Evolutionary conservation across 176 grass and related monocot genomes (phyloP).

Genomic region (Pontederia crassipes): DNA sequence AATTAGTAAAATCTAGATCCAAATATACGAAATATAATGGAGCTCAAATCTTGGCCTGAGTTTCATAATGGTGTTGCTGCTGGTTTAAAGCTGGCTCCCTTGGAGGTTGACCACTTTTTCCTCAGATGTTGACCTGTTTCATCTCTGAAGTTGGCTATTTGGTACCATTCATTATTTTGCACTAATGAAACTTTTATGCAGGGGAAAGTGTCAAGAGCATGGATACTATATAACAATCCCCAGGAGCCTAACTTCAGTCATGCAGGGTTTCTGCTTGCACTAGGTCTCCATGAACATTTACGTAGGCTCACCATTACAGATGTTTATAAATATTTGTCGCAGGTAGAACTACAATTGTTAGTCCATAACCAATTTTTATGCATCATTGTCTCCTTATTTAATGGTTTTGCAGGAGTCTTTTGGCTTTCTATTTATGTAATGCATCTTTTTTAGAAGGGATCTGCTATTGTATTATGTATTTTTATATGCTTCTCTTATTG

Average conservation of each 20-base stretch:
- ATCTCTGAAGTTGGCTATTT: neutral
- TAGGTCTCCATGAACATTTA: constrained; percentile 89
- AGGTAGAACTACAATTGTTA: constrained; percentile 32
- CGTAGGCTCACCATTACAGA: constrained; percentile 69
- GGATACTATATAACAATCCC: constrained; percentile 96
- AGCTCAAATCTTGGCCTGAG: constrained; percentile 87
- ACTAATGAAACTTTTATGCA: constrained; percentile 27
- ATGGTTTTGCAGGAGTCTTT: neutral
- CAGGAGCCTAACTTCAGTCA: constrained; percentile 84
- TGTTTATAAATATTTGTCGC: constrained; percentile 76
- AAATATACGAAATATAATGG: constrained; percentile 65
- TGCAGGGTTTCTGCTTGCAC: constrained; percentile 86
- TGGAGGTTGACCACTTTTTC: constrained; percentile 45
- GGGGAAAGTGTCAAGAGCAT: constrained; percentile 94
- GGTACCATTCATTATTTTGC: neutral
- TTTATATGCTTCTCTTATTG: too few species aligned
- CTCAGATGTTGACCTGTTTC: neutral
- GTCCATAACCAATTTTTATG: neutral
- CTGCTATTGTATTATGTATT: too few species aligned
- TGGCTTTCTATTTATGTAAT: too few species aligned
- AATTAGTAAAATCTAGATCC: constrained; percentile 89
- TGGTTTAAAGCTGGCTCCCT: constrained; percentile 85
- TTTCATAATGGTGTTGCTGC: constrained; percentile 98
- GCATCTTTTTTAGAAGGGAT: too few species aligned
- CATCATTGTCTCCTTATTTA: neutral